Base-by-base conservation (phyloP, 352 stramenopile species). In the Globisporangium nodosum region DNA sequence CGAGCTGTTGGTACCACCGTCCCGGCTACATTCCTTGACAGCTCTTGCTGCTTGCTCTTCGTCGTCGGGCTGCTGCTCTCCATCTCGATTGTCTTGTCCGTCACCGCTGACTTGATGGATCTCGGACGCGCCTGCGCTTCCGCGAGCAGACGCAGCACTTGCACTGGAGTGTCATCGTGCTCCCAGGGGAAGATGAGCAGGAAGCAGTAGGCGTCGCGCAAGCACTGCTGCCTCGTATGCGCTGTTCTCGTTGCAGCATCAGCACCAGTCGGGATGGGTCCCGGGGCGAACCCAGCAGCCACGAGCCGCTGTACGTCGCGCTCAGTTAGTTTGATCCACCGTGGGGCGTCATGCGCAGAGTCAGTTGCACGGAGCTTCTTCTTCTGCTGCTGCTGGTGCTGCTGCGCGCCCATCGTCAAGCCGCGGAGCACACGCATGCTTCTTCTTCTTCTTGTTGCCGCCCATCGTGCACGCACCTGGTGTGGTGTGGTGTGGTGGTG, bases 141-240 rank as follows among this genome's bases (percentile, higher is more conserved):
- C 11, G 52, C 35, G 11, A 56, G 27, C 43, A 59, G 47, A 0
- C 58, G 58, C 43, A 64, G 45, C n/a, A 64, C 58, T 15, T 64
- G 58, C 18, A 64, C 58, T 15, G 33, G 39, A 16, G 42, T 12
- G 30, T 49, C 45, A 5, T 59, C 54, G 0, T 46, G 9, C n/a
- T 49, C 33, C 58, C 58, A 64, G 0, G 52, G 58, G 30, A 18
- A 31, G 9, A 59, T 43, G 52, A 55, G 49, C 45, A 54, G 58
- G 30, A 51, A 64, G 45, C 58, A 64, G 45, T 51, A 64, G 35
- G 24, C 11, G 24, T 39, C 30, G 24, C 37, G 39, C 6, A 62
- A 27, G 20, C 31, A 30, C 13, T 48, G 43, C 20, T 33, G 27
- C 9, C 43, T 27, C 3, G 46, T 7, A 16, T 43, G 42, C 5